Base-by-base conservation (phyloP, 805 yeast species). In the Zygotorulaspora sp. region DNA sequence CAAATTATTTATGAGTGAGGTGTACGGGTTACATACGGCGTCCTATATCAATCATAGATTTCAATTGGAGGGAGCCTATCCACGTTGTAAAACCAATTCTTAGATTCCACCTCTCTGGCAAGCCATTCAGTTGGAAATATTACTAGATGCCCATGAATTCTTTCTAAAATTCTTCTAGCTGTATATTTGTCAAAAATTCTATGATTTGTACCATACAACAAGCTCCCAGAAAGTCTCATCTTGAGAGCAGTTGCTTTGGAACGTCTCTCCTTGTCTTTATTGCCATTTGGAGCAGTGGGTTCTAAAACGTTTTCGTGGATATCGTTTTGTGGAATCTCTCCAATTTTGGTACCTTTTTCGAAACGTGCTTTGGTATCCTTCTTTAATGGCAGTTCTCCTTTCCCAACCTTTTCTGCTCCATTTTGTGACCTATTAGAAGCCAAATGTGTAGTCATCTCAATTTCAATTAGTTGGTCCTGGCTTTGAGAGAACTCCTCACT, bases 31-130 rank as follows among this genome's bases (percentile, higher is more conserved):
- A 21, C 26, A 19, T 12, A 20, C 17, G 15, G 8, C 11, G 9
- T 13, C n/a, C 23, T 3, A 4, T 9, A 32, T 43, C 43, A 87
- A 53, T 88, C 90, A 59, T 84, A 92, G 36, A 92, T 90, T 57
- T 92, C 97, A 39, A 92, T 78, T 1, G 98, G 98, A 4, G 97
- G 96, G 18, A 92, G 68, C 53, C 95, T 78, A 57, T 92, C 98
- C 34, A 94, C 80, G 52, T 82, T 86, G 67, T 86, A 89, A 59
- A 88, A 89, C 97, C 97, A 90, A 56, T 94, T 92, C 8, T 86
- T 90, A 5, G 85, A 77, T 40, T 89, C 96, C 20, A 88, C 75
- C 62, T 92, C 98, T 41, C 79, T 74, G 50, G 75, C 68, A 29
- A 92, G 70, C 98, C 98, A 92, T 44, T 87, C 87, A 0, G 84